Base-by-base conservation (phyloP, 2,329 filamentous ascomycete genomes). In the Ophiostoma ulmi region DNA sequence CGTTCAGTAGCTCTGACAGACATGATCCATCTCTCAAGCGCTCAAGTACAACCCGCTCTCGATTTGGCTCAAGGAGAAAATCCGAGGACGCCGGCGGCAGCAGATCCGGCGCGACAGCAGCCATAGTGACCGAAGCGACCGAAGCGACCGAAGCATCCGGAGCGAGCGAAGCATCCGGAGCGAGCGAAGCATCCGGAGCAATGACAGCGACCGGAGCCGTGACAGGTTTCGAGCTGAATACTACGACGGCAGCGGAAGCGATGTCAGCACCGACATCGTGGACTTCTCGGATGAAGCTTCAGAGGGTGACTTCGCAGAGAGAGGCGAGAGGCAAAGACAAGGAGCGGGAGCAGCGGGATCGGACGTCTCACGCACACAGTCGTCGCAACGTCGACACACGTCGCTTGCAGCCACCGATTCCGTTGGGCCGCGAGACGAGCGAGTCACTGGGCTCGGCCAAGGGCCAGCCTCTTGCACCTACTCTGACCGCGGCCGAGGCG, bases 21-120 rank as follows among this genome's bases (percentile, higher is more conserved):
- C 68, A 70, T 69, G 73, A 73, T 17, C 69, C 63, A 35, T 26
- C 31, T 48, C 70, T 67, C 55, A 75, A 73, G 73, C 73, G 74
- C 39, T 74, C 75, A 63, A 73, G 35, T 55, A 75, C 73, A 61
- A 71, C 71, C 67, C 72, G 72, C 64, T 75, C 74, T 55, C 69
- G 67, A 31, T 67, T 68, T 71, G 72, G 73, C 69, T 75, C 73
- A 44, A 72, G 58, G 70, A 72, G 70, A 72, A 68, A 48, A 69
- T 72, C 74, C 44, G 73, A 74, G 71, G 75, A 74, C 69, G 72
- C 52, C 31, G 35, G 26, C 39, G 35, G 22, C 26, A 44, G 14
- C 22, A 35, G 39, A 20, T 14, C 1, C 66, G 55, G 26, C 17
- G 10, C 67, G 7, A 14, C 52, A 38, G 10, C 66, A 38, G 22